Base-by-base conservation (phyloP, 1,284 basidiomycete species). In the Papiliotrema nemorosa region DNA sequence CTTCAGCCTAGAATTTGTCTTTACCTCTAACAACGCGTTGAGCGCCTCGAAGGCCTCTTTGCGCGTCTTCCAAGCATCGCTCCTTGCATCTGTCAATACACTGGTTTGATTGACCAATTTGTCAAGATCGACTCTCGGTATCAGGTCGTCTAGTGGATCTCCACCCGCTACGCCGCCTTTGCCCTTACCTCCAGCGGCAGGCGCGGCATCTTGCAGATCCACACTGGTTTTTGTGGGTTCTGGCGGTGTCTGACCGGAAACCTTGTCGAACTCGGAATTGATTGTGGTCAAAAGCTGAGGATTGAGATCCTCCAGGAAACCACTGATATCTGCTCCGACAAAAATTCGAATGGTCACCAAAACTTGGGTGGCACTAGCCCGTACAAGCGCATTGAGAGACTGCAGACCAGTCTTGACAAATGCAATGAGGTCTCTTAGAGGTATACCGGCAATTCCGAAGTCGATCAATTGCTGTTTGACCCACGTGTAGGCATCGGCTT, bases 1-100 rank as follows among this genome's bases (percentile, higher is more conserved):
- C 72, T 97, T 97, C 50, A 99, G 72, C 9, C 96, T 84, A 61
- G 93, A 91, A 70, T 98, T 97, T 41, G 84, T 80, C 47, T 89
- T 88, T 73, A 90, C 85, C 63, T 96, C 90, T 36, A 99, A 76
- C 47, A 92, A 82, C 0, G 82, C 83, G 61, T 89, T 87, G 14
- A 98, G 75, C 1, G 80, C 79, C 68, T 98, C 96, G 49, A 98
- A 79, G 1, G 88, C 92, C 67, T 97, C 96, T 73, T 98, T 99
- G 76, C 94, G 87, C 5, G 84, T 85, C 77, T 98, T 98, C 96
- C 96, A 99, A 0, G 90, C 85, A 62, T 97, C 96, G 60, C 84
- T 90, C 75, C 89, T 89, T 10, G 85, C 81, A 63, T 91, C 89
- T 1, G 83, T 78, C 25, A 93, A 75, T 42, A 97, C 86, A 1